These are phyloP conservation scores for Cenchrus fungigraminus DNA, from an alignment of 176 grass and related monocot species.

Conservation along the genomic window DNA sequence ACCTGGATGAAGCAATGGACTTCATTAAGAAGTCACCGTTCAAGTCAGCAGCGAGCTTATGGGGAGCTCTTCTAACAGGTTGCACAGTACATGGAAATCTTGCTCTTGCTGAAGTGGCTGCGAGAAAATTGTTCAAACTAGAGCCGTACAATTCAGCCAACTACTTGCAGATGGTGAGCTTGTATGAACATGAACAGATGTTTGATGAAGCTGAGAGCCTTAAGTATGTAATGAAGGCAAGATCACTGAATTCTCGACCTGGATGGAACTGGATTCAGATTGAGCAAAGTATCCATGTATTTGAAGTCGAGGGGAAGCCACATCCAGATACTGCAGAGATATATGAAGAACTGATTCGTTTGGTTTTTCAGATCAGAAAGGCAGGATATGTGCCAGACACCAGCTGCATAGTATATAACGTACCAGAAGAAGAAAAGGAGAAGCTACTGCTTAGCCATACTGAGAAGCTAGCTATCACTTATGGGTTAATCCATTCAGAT, in stretches of 20 bases:
- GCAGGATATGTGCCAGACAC: slow-evolving; percentile 75
- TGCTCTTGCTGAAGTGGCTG: slow-evolving; percentile 62
- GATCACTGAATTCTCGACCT: slow-evolving; percentile 48
- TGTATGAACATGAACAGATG: slow-evolving; percentile 68
- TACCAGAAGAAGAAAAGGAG: slow-evolving; percentile 69
- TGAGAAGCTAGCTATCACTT: slow-evolving; percentile 81
- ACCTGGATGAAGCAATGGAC: slow-evolving; percentile 84
- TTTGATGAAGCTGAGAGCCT: slow-evolving; percentile 82
- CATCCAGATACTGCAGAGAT: slow-evolving; percentile 73
- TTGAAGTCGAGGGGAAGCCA: slow-evolving; percentile 63
- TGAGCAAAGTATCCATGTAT: slow-evolving; percentile 61
- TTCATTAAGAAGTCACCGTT: slow-evolving; percentile 60
- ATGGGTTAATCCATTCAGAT: slow-evolving; percentile 64
- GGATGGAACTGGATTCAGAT: slow-evolving; percentile 86
- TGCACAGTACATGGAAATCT: slow-evolving; percentile 68
- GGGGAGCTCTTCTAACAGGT: slow-evolving; percentile 77
- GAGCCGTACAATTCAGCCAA: slow-evolving; percentile 85
- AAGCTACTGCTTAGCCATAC: slow-evolving; percentile 74
- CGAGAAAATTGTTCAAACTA: slow-evolving; percentile 64
- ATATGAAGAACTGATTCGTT: slow-evolving; percentile 50
- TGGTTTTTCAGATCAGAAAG: slow-evolving; percentile 54
- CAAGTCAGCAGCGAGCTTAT: slow-evolving; percentile 55
- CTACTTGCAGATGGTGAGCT: slow-evolving; percentile 79
- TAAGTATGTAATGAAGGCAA: slow-evolving; percentile 73
- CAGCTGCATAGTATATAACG: slow-evolving; percentile 63